Percentiles rank a stretch among this genome's conserved stretches.
Conservation (phyloP, 2,329 filamentous ascomycete species). For the Neofusicoccum umdonicola region DNA sequence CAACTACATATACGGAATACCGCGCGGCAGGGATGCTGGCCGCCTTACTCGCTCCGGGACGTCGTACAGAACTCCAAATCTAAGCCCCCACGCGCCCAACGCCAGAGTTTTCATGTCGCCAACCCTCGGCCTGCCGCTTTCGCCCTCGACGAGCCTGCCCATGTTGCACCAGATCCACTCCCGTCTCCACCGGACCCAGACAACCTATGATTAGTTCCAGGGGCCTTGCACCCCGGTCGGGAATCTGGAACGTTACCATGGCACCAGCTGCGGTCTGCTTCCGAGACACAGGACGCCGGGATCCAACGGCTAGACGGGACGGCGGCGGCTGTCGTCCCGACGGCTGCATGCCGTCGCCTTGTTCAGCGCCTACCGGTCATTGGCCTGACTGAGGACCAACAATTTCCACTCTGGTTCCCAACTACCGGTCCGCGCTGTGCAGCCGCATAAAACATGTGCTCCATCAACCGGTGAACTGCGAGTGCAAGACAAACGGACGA, state of each 20-base stretch:
- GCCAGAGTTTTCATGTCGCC: not conserved
- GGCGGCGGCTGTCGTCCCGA: not conserved
- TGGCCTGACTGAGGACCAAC: not conserved
- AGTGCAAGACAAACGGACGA: not conserved
- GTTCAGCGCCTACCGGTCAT: not conserved
- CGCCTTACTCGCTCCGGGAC: not conserved
- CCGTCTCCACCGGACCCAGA: not conserved
- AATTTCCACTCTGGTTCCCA: not conserved
- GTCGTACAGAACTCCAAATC: conserved; percentile 7
- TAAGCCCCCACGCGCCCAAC: not conserved
- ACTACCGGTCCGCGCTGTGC: not conserved
- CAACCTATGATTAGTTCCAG: not conserved
- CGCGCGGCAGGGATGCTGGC: not conserved
- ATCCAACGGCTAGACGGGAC: not conserved
- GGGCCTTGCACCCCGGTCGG: not conserved
- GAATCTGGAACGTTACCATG: conserved; percentile 7
- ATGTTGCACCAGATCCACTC: conserved; percentile 1
- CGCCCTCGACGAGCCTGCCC: not conserved
- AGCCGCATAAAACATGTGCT: not conserved
- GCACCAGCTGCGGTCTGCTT: not conserved
- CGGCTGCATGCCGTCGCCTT: conserved; percentile 4
- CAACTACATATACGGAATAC: not conserved
- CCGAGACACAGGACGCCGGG: conserved; percentile 12
- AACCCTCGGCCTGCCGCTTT: not conserved
- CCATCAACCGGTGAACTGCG: not conserved